Evolutionary conservation across 1,284 basidiomycete species (phyloP).

Genomic region (Sporisorium scitamineum): DNA sequence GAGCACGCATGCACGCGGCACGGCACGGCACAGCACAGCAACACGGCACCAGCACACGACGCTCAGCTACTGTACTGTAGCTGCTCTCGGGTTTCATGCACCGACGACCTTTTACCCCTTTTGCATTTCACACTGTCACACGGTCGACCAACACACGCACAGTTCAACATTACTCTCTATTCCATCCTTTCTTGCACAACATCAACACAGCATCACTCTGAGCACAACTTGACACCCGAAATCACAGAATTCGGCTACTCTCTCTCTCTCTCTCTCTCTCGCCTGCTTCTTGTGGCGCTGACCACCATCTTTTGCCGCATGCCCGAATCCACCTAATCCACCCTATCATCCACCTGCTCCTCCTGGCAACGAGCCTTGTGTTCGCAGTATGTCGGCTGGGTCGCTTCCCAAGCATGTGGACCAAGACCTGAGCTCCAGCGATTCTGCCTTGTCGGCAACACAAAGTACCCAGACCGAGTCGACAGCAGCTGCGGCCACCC

Average conservation of each 20-base stretch:
- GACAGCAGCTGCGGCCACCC: not conserved
- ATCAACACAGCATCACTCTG: not conserved
- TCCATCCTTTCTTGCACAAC: not conserved
- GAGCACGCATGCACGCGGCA: not conserved
- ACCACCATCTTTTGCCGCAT: not conserved
- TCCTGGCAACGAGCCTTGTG: not conserved
- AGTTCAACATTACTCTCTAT: too few relatives aligned
- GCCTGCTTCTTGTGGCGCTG: too few relatives aligned
- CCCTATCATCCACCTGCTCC: not conserved
- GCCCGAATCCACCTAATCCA: not conserved
- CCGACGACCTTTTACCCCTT: not conserved
- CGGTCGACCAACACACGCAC: not conserved
- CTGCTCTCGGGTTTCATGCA: constrained; percentile 1
- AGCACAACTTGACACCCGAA: not conserved
- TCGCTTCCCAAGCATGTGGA: constrained; percentile 7
- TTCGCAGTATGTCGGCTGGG: constrained; percentile 28
- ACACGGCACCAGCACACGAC: constrained; percentile 6
- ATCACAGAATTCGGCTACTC: not conserved
- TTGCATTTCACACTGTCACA: not conserved
- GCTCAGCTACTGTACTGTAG: not conserved
- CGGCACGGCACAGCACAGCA: constrained; percentile 7
- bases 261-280: not conserved
- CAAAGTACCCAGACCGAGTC: not conserved
- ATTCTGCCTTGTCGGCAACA: not conserved
- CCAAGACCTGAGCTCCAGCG: not conserved